Evolutionary conservation across 2,329 filamentous ascomycete genomes (phyloP).

Genomic region (Aspergillus phoenicis): DNA sequence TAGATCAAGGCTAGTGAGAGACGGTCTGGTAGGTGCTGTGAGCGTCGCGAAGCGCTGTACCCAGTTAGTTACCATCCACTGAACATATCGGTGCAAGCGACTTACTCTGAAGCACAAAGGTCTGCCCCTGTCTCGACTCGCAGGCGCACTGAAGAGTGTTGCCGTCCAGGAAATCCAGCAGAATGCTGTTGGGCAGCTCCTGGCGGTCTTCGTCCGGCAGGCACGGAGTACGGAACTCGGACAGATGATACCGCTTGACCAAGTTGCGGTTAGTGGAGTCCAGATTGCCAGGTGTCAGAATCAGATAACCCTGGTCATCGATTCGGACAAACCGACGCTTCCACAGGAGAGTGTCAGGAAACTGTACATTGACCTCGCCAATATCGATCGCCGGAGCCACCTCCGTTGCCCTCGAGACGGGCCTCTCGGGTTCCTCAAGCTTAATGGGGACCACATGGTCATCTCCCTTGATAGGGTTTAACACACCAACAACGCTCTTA

Average conservation of each 20-base stretch:
- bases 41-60: slow-evolving; percentile 46
- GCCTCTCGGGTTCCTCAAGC: slow-evolving; percentile 22
- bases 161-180: slow-evolving; percentile 65
- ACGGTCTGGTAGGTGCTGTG: slow-evolving; percentile 37
- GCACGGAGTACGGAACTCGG: slow-evolving; percentile 77
- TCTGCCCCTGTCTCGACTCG: slow-evolving; percentile 58
- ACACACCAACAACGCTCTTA: slow-evolving; percentile 48
- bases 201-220: slow-evolving; percentile 88
- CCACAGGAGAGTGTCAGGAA: slow-evolving; percentile 94
- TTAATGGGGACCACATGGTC: slow-evolving; percentile 34
- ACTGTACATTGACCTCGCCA: slow-evolving; percentile 94
- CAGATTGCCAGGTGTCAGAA: slow-evolving; percentile 71
- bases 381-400: slow-evolving; percentile 65
- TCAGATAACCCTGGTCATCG: slow-evolving; percentile 79
- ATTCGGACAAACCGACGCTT: slow-evolving; percentile 88
- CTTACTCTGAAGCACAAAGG: slow-evolving; percentile 55
- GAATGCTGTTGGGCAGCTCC: slow-evolving; percentile 84
- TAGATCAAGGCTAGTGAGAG: slow-evolving; percentile 12
- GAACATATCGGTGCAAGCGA: slow-evolving; percentile 6
- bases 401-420: slow-evolving; percentile 13
- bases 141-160: slow-evolving; percentile 66
- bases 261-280: slow-evolving; percentile 61
- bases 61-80: background rate
- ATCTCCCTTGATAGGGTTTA: slow-evolving; percentile 43
- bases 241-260: slow-evolving; percentile 81